These are phyloP conservation scores for Pythium guiyangense DNA, from an alignment of 352 stramenopile genomes.

Conservation along the genomic window DNA sequence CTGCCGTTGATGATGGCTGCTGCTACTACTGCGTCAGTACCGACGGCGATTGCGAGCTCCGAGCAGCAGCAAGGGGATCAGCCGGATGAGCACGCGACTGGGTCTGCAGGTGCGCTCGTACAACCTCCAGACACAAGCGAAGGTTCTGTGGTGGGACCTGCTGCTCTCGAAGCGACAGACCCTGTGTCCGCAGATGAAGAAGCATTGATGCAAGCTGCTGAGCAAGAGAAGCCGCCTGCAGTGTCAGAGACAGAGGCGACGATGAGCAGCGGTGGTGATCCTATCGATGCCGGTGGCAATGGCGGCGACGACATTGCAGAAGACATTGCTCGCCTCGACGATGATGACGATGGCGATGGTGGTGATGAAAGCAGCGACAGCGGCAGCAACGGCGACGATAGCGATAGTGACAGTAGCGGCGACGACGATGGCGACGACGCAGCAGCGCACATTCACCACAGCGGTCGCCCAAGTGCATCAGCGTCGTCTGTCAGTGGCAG, in stretches of 20 bases:
- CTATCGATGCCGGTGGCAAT: no score
- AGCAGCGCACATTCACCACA: not conserved
- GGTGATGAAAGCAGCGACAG: no score
- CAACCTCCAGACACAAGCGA: not conserved
- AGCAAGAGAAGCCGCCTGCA: not conserved
- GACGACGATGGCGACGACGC: not conserved
- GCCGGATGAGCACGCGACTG: no score
- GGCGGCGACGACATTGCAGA: constrained; percentile 36
- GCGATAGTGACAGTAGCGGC: constrained; percentile 1
- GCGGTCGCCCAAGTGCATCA: not conserved
- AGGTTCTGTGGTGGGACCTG: not conserved
- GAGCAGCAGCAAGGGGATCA: not conserved
- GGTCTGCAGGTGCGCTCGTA: no score
- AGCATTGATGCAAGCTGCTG: not conserved
- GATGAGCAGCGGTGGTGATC: no score
- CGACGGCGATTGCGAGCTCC: not conserved
- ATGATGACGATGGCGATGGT: no score
- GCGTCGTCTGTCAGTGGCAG: not conserved
- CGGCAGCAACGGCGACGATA: no score
- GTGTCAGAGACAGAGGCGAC: not conserved
- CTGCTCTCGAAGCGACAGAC: not conserved
- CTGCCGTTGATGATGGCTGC: no score
- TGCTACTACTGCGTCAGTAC: no score
- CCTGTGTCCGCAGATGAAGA: not conserved
- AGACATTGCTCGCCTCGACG: constrained; percentile 17